Percentiles rank a stretch among this genome's conserved stretches.
Conservation (phyloP, 768 basidiomycete species). For the Mycena albidolilacea region DNA sequence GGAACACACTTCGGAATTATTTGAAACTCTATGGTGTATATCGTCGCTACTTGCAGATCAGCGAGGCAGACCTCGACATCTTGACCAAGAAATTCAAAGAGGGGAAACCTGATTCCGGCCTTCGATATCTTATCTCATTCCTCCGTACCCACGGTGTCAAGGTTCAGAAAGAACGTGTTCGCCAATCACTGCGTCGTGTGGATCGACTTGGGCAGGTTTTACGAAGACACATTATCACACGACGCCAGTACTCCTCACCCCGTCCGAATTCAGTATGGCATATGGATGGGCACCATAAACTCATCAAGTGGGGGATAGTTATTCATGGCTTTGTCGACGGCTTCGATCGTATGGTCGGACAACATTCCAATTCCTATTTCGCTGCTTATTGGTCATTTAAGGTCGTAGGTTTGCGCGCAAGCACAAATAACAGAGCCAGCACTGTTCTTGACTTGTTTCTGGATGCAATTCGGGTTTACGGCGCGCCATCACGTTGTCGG, state of each 20-base stretch:
- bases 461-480: conserved; percentile 11
- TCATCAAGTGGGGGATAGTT: conserved; percentile 43
- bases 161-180: conserved; percentile 40
- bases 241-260: conserved; percentile 40
- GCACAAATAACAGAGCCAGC: conserved; percentile 27
- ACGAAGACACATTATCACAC: conserved; percentile 36
- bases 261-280: conserved; percentile 44
- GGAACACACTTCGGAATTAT: conserved; percentile 38
- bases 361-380: too few relatives aligned
- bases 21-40: conserved; percentile 33
- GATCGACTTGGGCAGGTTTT: conserved; percentile 44
- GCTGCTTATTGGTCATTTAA: background rate
- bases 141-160: conserved; percentile 40
- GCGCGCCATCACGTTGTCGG: conserved; percentile 39
- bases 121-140: conserved; percentile 45
- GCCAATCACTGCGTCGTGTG: conserved; percentile 37
- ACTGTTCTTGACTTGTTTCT: conserved; percentile 23
- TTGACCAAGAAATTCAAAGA: conserved; percentile 38
- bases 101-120: conserved; percentile 41
- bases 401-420: conserved; percentile 25
- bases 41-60: conserved; percentile 30
- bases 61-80: conserved; percentile 38
- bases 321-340: conserved; percentile 51
- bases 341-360: conserved; percentile 40
- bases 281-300: conserved; percentile 44